Conservation (phyloP, 139 green algal genomes). For the Yamagishiella unicocca region DNA sequence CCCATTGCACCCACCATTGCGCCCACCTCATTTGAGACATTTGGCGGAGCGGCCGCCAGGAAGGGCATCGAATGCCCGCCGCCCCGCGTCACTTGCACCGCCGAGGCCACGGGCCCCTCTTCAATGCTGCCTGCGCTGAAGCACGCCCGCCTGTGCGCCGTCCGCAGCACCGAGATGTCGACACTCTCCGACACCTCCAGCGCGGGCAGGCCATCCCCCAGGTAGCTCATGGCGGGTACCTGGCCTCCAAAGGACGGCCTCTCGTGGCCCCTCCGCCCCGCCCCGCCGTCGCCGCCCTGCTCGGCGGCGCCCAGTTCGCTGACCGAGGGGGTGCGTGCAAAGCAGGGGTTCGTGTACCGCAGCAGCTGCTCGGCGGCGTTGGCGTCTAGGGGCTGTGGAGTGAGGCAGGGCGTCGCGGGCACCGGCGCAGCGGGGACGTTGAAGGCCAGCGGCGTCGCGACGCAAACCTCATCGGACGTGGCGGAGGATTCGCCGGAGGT, state of each 20-base stretch:
- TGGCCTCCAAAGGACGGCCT: neutral
- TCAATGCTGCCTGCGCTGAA: neutral
- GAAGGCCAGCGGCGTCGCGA: constrained; percentile 3
- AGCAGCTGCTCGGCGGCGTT: neutral
- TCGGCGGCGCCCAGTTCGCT: neutral
- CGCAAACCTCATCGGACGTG: constrained; percentile 5
- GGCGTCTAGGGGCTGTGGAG: neutral
- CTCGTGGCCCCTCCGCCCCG: neutral
- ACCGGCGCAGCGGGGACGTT: neutral
- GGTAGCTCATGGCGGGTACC: neutral
- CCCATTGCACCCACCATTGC: neutral
- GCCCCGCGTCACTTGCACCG: neutral
- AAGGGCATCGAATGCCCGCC: neutral
- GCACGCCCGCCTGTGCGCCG: neutral
- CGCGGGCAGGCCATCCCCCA: neutral
- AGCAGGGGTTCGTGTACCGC: constrained; percentile 22
- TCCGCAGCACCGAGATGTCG: neutral
- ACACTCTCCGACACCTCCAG: constrained; percentile 19
- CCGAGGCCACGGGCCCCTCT: neutral
- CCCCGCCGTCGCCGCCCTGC: neutral
- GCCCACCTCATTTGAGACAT: no score
- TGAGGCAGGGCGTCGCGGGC: constrained; percentile 2
- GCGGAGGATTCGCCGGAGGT: no score
- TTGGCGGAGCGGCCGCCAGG: neutral
- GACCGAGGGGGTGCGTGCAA: neutral